Evolutionary conservation across 2,329 filamentous ascomycete species (phyloP).

Genomic region (Lasiodiplodia sp.): DNA sequence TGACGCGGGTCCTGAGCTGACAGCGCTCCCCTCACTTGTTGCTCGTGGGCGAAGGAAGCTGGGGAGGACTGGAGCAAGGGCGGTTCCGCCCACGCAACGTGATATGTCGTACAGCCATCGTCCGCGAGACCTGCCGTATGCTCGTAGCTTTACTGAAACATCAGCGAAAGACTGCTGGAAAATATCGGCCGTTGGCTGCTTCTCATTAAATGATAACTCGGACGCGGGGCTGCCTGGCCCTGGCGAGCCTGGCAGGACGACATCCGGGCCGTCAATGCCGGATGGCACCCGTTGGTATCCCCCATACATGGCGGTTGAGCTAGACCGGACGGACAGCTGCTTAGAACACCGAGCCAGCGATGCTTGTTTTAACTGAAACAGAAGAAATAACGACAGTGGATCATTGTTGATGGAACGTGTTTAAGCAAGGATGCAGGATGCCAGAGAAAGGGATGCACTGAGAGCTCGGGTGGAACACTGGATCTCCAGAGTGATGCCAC

Average conservation of each 20-base stretch:
- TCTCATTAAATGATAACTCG: constrained; percentile 15
- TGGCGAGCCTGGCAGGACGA: constrained; percentile 13
- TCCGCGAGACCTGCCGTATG: constrained; percentile 20
- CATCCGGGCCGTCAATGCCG: not conserved
- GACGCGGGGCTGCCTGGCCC: constrained; percentile 3
- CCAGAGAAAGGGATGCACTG: constrained; percentile 17
- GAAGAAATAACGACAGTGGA: not conserved
- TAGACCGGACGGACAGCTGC: not conserved
- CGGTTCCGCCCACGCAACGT: constrained; percentile 7
- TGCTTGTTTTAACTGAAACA: constrained; percentile 6
- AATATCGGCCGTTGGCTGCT: not conserved
- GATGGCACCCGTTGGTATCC: constrained; percentile 24
- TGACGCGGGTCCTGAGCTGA: not conserved
- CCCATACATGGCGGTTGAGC: constrained; percentile 10
- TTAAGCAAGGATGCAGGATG: constrained; percentile 21
- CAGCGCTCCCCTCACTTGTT: not conserved
- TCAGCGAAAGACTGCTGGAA: not conserved
- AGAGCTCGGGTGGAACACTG: not conserved
- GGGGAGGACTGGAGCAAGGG: constrained; percentile 16
- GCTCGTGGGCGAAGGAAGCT: constrained; percentile 23
- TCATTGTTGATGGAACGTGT: constrained; percentile 18
- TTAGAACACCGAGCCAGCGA: not conserved
- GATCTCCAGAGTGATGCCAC: not conserved
- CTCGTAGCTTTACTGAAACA: constrained; percentile 7
- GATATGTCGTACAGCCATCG: constrained; percentile 22